Base-by-base conservation (phyloP, 148 eudicot genomes). In the Arctostaphylos glauca region DNA sequence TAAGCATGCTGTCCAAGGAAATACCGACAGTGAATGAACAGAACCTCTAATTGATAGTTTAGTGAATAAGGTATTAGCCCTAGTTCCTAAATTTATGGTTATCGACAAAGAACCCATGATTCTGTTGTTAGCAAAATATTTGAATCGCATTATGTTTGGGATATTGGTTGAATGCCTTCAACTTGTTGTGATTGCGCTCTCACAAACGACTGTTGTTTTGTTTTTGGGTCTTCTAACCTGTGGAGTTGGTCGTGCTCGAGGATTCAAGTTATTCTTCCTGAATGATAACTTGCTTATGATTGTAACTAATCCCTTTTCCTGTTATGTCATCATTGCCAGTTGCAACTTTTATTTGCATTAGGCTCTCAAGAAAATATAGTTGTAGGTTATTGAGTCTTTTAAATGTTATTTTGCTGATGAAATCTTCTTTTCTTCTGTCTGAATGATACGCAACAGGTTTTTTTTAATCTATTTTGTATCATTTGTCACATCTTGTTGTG, bases 321-420 rank as follows among this genome's bases (percentile, higher is more conserved):
- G 56, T 74, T 48, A 21, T 25, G 12, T 38, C 25, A 53, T 75
- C 78, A 75, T 60, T 76, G 15, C 60, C 59, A n/a, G 78, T 52
- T 76, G 79, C 18, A 46, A 47, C 15, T 3, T 23, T 55, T 76
- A 52, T 15, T 44, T 14, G 9, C 56, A 52, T 15, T 25, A 16
- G 14, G 44, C 46, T 76, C 53, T 23, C 9, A 3, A 25, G 23
- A 53, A 53, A 25, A 52, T 13, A 53, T 52, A 25, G 79, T 76
- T 48, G 25, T 74, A 3, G 38, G 56, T 18, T 19, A 14, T 43
- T 6, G 25, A 21, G n/a, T 44, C 10, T 44, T 44, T 19, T 10
- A 7, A 15, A 12, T 76, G 3, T 75, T 10, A 21, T 23, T 38
- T 54, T 25, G 43, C 25, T 76, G 58, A 54, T 25, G 43, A 50